Evolutionary conservation across 2,329 filamentous ascomycete genomes (phyloP), one percentile per base, ranked within the genome.

Genomic region (Sordariomycetes sp.): DNA sequence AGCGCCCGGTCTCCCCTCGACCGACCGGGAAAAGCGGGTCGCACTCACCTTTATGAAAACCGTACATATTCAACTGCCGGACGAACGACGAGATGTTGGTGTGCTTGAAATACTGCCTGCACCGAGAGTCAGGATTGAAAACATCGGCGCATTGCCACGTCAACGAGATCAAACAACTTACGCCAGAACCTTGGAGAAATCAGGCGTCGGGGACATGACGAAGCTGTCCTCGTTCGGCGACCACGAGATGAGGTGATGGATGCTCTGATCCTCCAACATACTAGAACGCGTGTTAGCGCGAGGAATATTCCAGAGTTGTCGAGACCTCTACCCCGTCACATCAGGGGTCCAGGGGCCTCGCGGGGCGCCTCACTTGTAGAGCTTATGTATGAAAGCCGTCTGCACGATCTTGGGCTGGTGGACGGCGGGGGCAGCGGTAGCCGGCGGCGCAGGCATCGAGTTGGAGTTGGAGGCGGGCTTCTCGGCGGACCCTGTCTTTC

Each of bases 81-180:
- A 99, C 94, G 69, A 99, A 99, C 1, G 94, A 97, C 12, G 94
- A 97, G 60, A 97, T 96, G 67, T 99, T 99, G 64, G 92, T 99
- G 69, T 99, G 94, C 67, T 99, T 99, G 71, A 99, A 99, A 69
- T 99, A 99, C 82, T 95, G 90, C 57, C 92, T 96, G 65, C 39
- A 54, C 45, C 45, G 13, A 20, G 50, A 6, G 22, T 50, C 17
- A 50, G 45, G 24, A 50, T 50, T 45, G 39, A 45, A n/a, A 17
- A 6, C 2, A 5, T n/a, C 45, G 45, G 45, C 3, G 45, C n/a
- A 22, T 10, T 24, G 10, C n/a, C 24, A 39, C 17, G 36, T 4
- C 36, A 17, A 13, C 12, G 15, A 8, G 39, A 45, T 15, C 12
- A 22, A 3, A 12, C n/a, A 62, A 84, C 87, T 71, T 81, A 96